A percentile compares a stretch with the other conserved stretches of the same genome.
phyloP scores from a whole-genome alignment of 2,329 filamentous ascomycete genomes.

The Hypomyces perniciosus region DNA sequence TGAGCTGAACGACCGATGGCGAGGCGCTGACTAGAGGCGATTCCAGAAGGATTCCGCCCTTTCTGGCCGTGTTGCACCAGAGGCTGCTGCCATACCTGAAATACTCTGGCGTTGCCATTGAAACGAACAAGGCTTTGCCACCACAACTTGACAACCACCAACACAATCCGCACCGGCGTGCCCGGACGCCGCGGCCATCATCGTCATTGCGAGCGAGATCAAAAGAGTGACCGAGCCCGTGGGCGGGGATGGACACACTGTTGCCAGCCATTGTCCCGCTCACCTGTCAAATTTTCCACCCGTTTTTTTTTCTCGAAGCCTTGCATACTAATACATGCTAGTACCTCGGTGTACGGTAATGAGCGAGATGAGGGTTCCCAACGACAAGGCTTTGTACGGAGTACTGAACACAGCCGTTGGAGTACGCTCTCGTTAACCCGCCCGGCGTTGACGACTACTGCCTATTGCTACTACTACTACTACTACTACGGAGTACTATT shows the following conservation, averaged over 20 bases:
- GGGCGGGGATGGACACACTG: slow-evolving; percentile 10
- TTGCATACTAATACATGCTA: no score
- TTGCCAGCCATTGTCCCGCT: neutral
- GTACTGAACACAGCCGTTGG: no score
- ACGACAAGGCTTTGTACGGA: no score
- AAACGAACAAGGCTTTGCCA: slow-evolving; percentile 5
- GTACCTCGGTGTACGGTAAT: neutral
- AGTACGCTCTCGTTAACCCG: no score
- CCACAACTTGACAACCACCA: slow-evolving; percentile 8
- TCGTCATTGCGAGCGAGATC: slow-evolving; percentile 1
- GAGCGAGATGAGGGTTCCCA: neutral
- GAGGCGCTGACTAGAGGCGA: slow-evolving; percentile 12
- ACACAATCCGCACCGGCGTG: slow-evolving; percentile 14
- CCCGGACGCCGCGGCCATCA: slow-evolving; percentile 16
- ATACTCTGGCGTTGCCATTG: slow-evolving; percentile 4
- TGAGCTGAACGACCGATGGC: slow-evolving; percentile 10
- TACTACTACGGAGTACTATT: no score
- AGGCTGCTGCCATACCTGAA: slow-evolving; percentile 1
- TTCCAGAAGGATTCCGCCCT: slow-evolving; percentile 26
- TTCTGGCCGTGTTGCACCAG: neutral
- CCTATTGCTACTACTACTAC: no score
- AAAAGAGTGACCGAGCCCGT: slow-evolving; percentile 11
- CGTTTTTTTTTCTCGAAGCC: no score
- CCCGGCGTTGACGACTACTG: no score
- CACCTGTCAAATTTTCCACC: neutral